These are phyloP conservation scores for Spinellus fusiger DNA, from an alignment of 192 early-diverging fungal genomes.

Conservation along the genomic window DNA sequence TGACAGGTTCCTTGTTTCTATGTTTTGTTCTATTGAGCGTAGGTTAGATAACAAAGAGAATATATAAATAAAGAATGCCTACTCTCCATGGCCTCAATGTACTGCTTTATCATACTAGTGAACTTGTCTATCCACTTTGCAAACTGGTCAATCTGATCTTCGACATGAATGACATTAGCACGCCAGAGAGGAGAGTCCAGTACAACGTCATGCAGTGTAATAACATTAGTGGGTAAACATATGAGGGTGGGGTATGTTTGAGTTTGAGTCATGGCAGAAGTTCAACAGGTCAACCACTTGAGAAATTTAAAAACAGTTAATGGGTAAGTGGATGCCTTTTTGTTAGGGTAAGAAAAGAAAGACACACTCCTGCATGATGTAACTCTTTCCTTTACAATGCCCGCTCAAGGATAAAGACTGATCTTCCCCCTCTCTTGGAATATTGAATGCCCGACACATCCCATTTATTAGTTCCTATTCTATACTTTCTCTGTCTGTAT, in stretches of 20 bases:
- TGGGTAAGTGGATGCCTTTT: not conserved
- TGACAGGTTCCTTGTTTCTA: slow-evolving; percentile 20
- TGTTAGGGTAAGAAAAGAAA: too few relatives aligned
- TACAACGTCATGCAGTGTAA: slow-evolving; percentile 47
- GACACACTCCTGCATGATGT: too few relatives aligned
- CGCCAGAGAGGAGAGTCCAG: slow-evolving; percentile 49
- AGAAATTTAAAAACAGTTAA: not conserved
- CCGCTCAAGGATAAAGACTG: too few relatives aligned
- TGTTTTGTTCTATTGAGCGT: slow-evolving; percentile 29
- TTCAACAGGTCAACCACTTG: not conserved
- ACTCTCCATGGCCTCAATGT: slow-evolving; percentile 36
- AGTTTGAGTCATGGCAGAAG: not conserved
- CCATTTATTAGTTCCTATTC: too few relatives aligned
- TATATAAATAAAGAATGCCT: slow-evolving; percentile 10
- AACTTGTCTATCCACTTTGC: slow-evolving; percentile 47
- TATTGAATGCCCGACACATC: too few relatives aligned
- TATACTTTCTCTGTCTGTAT: too few relatives aligned
- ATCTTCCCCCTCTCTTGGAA: too few relatives aligned
- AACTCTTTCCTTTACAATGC: too few relatives aligned
- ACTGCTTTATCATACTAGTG: slow-evolving; percentile 28
- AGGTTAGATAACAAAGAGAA: not conserved
- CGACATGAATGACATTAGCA: slow-evolving; percentile 45
- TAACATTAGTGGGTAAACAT: slow-evolving; percentile 18
- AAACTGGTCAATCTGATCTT: slow-evolving; percentile 52
- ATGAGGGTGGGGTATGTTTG: slow-evolving; percentile 8